Conservation (phyloP, 768 basidiomycete genomes). For the Kwoniella sp. region DNA sequence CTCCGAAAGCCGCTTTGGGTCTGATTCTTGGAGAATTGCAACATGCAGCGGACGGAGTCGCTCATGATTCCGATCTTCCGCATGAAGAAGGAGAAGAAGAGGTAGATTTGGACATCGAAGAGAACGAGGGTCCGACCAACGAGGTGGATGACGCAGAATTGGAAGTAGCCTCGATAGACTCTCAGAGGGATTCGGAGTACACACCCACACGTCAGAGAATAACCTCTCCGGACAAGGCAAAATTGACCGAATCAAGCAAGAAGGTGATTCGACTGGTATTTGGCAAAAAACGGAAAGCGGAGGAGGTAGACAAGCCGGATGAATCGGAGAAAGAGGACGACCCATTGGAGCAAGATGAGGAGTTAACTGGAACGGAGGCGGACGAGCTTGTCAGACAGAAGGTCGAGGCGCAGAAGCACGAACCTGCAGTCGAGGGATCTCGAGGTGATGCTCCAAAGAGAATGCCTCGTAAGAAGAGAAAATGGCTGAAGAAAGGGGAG, state of each 20-base stretch:
- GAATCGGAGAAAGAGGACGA: slow-evolving; percentile 7
- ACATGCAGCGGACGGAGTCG: neutral
- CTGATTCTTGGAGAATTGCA: slow-evolving; percentile 14
- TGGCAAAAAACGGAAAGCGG: slow-evolving; percentile 21
- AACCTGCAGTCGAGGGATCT: neutral
- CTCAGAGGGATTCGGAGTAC: neutral
- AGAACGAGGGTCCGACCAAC: neutral
- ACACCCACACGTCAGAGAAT: neutral
- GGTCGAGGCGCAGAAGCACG: neutral
- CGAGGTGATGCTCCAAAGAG: slow-evolving; percentile 14
- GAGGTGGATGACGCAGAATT: slow-evolving; percentile 4
- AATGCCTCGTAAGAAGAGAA: slow-evolving; percentile 38
- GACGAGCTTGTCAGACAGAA: neutral
- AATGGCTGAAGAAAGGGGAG: slow-evolving; percentile 41
- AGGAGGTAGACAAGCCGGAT: neutral
- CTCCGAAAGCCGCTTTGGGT: slow-evolving; percentile 11
- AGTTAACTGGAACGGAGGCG: neutral
- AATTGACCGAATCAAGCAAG: slow-evolving; percentile 5
- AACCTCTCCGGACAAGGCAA: slow-evolving; percentile 4
- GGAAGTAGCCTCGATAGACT: neutral
- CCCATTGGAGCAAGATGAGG: neutral
- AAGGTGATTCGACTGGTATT: slow-evolving; percentile 20
- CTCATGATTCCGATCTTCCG: neutral
- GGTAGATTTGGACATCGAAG: neutral
- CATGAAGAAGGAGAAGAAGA: slow-evolving; percentile 9